phyloP scores from a whole-genome alignment of 2,329 filamentous ascomycete species.

The Aspergillus alliaceus region DNA sequence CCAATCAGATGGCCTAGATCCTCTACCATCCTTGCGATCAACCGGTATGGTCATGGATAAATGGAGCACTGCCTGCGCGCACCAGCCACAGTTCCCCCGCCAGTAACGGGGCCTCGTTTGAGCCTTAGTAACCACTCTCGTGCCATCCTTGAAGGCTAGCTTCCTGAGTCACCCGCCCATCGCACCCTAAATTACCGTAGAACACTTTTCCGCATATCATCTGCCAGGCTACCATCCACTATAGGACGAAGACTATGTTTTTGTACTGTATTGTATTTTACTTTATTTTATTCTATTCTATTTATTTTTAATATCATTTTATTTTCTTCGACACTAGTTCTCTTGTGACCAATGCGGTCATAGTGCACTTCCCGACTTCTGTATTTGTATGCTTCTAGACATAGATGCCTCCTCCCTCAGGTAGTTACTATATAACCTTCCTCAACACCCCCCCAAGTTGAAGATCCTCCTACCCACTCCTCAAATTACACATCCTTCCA shows the following conservation, averaged over 20 bases:
- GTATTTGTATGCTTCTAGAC: background rate
- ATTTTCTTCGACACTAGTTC: background rate
- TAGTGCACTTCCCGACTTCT: background rate
- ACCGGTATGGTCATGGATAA: background rate
- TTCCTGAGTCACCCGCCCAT: background rate
- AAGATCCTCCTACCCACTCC: background rate
- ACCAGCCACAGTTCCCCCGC: slow-evolving; percentile 1
- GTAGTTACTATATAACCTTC: slow-evolving; percentile 9
- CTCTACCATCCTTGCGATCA: background rate
- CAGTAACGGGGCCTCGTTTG: background rate
- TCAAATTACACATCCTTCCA: background rate
- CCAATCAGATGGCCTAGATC: slow-evolving; percentile 1
- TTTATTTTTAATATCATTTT: background rate
- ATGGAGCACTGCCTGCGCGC: slow-evolving; percentile 4
- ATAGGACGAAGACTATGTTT: too few species aligned
- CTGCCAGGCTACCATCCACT: slow-evolving; percentile 7
- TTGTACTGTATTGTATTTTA: background rate
- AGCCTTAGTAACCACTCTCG: slow-evolving; percentile 2
- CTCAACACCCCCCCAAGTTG: background rate
- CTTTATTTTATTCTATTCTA: background rate
- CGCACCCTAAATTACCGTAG: background rate
- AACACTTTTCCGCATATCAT: background rate
- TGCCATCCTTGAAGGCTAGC: background rate
- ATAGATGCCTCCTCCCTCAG: slow-evolving; percentile 14
- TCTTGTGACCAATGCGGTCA: slow-evolving; percentile 22